Evolutionary conservation across 352 stramenopile genomes (phyloP).

Genomic region (Elongisporangium prolatum): DNA sequence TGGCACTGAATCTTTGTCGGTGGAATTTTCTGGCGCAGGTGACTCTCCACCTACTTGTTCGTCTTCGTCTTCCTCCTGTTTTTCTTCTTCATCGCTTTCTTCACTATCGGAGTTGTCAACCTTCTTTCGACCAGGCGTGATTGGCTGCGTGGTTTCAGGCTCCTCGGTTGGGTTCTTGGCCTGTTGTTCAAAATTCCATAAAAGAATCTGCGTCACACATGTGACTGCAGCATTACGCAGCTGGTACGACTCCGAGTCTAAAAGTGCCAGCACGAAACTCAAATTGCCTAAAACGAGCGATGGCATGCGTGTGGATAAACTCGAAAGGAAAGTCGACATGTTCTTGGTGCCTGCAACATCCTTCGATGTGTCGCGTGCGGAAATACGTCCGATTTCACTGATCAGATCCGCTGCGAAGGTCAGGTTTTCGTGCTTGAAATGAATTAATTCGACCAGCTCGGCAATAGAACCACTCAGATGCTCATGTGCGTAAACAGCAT

Average conservation of each 20-base stretch:
- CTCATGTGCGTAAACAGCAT: conserved; percentile 71
- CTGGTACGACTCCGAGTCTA: conserved; percentile 76
- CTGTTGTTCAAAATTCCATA: conserved; percentile 67
- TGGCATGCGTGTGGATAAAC: conserved; percentile 53
- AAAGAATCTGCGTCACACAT: conserved; percentile 68
- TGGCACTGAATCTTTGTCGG: conserved; percentile 9
- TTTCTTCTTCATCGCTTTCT: conserved; percentile 19
- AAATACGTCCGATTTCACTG: conserved; percentile 74
- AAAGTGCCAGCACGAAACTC: conserved; percentile 66
- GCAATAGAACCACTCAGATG: conserved; percentile 53
- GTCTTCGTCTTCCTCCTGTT: conserved; percentile 13
- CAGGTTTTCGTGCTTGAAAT: conserved; percentile 55
- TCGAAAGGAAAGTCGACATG: conserved; percentile 67
- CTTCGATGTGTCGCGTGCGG: conserved; percentile 59
- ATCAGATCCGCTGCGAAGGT: conserved; percentile 69
- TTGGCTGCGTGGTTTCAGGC: background rate
- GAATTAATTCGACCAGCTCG: conserved; percentile 58
- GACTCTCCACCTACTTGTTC: conserved; percentile 14
- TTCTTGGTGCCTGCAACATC: conserved; percentile 69
- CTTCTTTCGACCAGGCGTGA: conserved; percentile 13
- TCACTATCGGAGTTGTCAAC: conserved; percentile 20
- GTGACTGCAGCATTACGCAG: conserved; percentile 69
- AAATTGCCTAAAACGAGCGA: conserved; percentile 72
- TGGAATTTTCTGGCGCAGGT: conserved; percentile 1
- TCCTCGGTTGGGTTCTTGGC: conserved; percentile 17